Base-by-base conservation (phyloP, 176 grass and related monocot genomes). In the Bothriochloa decipiens region DNA sequence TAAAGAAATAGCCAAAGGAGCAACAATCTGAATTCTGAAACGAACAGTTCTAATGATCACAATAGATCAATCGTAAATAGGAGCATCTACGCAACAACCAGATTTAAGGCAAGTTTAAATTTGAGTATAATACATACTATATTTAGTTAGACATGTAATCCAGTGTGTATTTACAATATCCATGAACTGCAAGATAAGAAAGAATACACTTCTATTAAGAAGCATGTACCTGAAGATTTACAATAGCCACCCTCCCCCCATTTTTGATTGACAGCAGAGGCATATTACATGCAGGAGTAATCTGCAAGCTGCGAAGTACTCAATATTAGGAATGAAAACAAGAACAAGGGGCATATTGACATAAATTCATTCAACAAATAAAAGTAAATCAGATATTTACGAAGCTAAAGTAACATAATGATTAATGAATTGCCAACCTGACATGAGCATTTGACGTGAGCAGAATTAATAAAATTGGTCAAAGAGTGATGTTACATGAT, bases 231-330 rank as follows among this genome's bases (percentile, higher is more conserved):
- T 98, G 96, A 93, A 95, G 96, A 81, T 98, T 98, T 76, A 98
- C 91, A 86, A 98, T 95, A 53, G 89, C 96, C 53, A 98, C 85
- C 68, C 65, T 92, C 13, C 93, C 96, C 62, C 91, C 89, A 74
- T 93, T 92, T 74, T 88, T 91, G 55, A 93, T 78, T 46, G 91
- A 87, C 89, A 91, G 80, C 71, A 93, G 77, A 79, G 96, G 96
- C 65, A 98, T 95, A 86, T 98, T 98, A 83, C 96, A 98, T 22
- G 93, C 96, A 83, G 91, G 96, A 81, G 93, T 93, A 85, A 98
- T 98, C 89, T 95, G 96, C 87, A 98, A 90, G 81, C 91, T 98
- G 86, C 62, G 75, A 11, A 65, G 57, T 80, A 55, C 52, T 84
- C 41, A 35, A 63, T 79, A 93, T 87, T 26, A 50, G 69, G 76